phyloP scores from a whole-genome alignment of 1,284 basidiomycete species.

The Veloboletus limbatus region DNA sequence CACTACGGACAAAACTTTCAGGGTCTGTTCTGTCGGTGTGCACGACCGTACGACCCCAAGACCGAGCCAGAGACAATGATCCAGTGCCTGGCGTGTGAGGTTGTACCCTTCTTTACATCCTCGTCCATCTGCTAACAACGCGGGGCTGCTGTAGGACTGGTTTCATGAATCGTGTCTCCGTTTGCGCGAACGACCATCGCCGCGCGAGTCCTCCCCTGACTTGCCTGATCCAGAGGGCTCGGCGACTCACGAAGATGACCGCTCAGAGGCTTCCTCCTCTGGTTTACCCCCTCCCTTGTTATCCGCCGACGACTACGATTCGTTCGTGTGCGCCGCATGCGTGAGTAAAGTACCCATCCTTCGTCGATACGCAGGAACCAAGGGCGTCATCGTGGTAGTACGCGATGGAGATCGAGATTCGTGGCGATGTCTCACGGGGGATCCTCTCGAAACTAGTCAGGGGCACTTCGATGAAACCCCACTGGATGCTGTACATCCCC shows the following conservation, averaged over 20 bases:
- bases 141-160: constrained; percentile 59
- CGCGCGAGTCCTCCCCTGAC: constrained; percentile 43
- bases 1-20: constrained; percentile 69
- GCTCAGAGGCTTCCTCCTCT: constrained; percentile 59
- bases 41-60: constrained; percentile 62
- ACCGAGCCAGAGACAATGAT: constrained; percentile 79
- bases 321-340: constrained; percentile 66
- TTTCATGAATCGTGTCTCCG: constrained; percentile 84
- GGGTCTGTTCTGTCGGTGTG: constrained; percentile 69
- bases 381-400: constrained; percentile 60
- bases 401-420: constrained; percentile 42
- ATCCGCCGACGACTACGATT: constrained; percentile 63
- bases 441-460: neutral
- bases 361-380: constrained; percentile 60
- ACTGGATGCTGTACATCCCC: constrained; percentile 24
- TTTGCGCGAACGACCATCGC: constrained; percentile 59
- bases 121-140: constrained; percentile 5
- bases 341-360: constrained; percentile 53
- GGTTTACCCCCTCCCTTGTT: constrained; percentile 65
- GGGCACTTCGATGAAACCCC: constrained; percentile 18
- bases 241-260: constrained; percentile 41
- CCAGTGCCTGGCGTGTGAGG: constrained; percentile 79
- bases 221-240: constrained; percentile 26
- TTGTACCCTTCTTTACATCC: constrained; percentile 33
- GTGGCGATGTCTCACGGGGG: constrained; percentile 50